A percentile compares a stretch with the other conserved stretches of the same genome.
Conservation (phyloP, 169 alveolate genomes). For the Amoebophrya sp. region DNA sequence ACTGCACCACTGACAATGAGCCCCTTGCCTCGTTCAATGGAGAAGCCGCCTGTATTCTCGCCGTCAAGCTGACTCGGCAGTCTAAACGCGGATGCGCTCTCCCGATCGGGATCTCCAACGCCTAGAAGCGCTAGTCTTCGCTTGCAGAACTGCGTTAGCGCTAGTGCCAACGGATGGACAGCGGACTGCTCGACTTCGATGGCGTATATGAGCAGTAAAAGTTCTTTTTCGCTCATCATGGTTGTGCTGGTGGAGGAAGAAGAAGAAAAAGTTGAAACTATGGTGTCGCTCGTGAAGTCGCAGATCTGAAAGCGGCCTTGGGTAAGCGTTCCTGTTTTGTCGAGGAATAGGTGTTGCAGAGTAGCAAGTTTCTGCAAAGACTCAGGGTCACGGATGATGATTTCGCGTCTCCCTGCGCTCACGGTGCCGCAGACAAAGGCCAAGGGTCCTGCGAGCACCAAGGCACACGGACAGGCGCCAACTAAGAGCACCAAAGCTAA, state of each 20-base stretch:
- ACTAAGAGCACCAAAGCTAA: background rate
- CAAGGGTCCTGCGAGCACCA: background rate
- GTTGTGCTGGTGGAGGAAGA: no score
- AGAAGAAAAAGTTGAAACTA: no score
- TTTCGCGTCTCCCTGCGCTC: background rate
- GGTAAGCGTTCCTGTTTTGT: background rate
- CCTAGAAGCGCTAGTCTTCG: background rate
- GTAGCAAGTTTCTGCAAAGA: background rate
- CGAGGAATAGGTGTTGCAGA: background rate
- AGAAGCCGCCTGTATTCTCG: no score
- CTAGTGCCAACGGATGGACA: background rate
- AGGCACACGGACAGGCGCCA: constrained; percentile 15
- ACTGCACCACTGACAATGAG: no score
- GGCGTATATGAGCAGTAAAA: background rate
- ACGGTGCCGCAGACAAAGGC: constrained; percentile 9
- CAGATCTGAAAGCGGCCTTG: background rate
- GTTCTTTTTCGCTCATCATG: background rate
- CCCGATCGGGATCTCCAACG: background rate
- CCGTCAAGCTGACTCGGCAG: no score
- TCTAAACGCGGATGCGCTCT: no score
- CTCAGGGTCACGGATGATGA: background rate
- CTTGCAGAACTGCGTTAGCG: background rate
- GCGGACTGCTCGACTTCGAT: background rate
- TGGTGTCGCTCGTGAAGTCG: constrained; percentile 13
- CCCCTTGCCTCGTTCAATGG: no score